Evolutionary conservation across 345 rosid species (phyloP).

Genomic region (Eucalyptus dawsonii): DNA sequence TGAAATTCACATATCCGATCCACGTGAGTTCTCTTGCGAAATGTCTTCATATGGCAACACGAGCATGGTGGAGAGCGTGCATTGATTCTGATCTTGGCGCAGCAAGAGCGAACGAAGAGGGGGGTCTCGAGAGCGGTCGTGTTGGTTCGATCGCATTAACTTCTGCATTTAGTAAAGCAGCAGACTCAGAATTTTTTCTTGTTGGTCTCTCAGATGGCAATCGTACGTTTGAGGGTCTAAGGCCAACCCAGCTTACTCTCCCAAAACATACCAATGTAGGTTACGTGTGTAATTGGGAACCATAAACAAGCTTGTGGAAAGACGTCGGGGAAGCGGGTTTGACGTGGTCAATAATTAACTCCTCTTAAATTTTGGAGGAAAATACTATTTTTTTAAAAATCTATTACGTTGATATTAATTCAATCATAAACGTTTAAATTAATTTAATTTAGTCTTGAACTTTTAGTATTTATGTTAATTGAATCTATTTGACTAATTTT

Average conservation of each 20-base stretch:
- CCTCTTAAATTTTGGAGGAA: background rate
- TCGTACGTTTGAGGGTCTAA: background rate
- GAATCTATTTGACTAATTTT: rapidly evolving
- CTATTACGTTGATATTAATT: rapidly evolving
- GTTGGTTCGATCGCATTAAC: background rate
- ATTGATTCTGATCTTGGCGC: background rate
- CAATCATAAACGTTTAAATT: rapidly evolving
- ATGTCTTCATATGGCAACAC: background rate
- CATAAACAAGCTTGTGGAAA: background rate
- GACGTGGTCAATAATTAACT: too few relatives aligned
- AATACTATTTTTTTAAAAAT: too few relatives aligned
- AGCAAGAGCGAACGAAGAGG: background rate
- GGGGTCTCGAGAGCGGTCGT: too few relatives aligned
- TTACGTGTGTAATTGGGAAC: background rate
- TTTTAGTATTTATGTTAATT: too few relatives aligned
- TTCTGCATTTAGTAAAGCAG: background rate
- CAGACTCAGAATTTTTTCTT: background rate
- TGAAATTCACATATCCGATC: background rate
- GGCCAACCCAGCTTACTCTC: background rate
- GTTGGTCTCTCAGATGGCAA: rapidly evolving
- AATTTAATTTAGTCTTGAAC: too few relatives aligned
- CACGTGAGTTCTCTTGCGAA: background rate
- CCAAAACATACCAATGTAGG: background rate
- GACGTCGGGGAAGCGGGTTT: background rate
- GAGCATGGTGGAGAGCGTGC: background rate